These are phyloP conservation scores for Hortaea sp. DNA, from an alignment of 2,329 filamentous ascomycete genomes.

Conservation along the genomic window DNA sequence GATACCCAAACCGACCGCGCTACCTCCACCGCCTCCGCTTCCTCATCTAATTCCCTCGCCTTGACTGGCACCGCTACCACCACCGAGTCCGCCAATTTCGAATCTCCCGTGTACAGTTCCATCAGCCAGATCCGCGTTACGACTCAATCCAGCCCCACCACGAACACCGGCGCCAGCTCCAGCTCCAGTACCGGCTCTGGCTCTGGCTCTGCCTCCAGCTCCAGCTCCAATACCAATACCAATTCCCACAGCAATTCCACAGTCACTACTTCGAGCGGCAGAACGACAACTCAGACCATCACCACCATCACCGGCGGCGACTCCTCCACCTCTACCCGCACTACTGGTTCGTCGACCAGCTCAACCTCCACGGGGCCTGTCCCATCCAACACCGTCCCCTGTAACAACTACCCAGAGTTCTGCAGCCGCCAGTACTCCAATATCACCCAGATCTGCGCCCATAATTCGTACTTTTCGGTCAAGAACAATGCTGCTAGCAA, in stretches of 20 bases:
- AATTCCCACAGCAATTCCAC: background rate
- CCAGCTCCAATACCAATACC: background rate
- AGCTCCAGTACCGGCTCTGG: background rate
- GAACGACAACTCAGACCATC: background rate
- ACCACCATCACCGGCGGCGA: background rate
- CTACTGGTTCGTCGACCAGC: background rate
- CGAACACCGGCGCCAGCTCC: background rate
- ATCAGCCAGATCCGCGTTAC: background rate
- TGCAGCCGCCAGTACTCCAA: conserved; percentile 70
- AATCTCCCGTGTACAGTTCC: too few species aligned
- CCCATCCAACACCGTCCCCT: conserved; percentile 64
- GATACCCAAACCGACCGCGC: background rate
- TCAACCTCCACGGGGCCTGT: conserved; percentile 16
- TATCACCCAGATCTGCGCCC: conserved; percentile 65
- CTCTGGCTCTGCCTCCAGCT: background rate
- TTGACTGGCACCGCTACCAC: background rate
- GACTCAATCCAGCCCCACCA: background rate
- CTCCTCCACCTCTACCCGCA: background rate
- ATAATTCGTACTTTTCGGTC: conserved; percentile 71
- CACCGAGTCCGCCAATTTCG: too few species aligned
- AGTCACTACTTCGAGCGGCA: background rate
- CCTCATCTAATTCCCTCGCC: background rate
- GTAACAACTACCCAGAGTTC: conserved; percentile 64
- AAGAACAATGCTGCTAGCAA: conserved; percentile 65
- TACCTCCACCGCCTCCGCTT: background rate